phyloP scores from a whole-genome alignment of 805 yeast genomes.

The Saturnispora silvae region DNA sequence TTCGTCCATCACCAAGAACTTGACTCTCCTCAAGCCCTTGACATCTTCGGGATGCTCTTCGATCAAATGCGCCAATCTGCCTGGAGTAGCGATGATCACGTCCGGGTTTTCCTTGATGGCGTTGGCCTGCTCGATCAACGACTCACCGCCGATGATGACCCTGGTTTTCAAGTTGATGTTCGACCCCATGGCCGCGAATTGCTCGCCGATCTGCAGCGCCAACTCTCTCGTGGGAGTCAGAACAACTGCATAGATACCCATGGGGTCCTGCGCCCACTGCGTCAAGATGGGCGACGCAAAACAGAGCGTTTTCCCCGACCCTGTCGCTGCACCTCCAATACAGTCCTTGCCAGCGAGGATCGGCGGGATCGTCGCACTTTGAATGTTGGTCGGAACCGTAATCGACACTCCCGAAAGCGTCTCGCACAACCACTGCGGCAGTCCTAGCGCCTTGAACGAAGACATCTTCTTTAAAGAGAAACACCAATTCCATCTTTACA shows the following conservation, averaged over 20 bases:
- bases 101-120: conserved; percentile 79
- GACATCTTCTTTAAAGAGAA: no score
- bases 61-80: conserved; percentile 82
- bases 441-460: conserved; percentile 43
- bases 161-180: conserved; percentile 74
- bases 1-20: conserved; percentile 84
- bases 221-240: conserved; percentile 90
- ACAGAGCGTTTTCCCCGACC: conserved; percentile 95
- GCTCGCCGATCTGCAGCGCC: conserved; percentile 96
- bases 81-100: conserved; percentile 94
- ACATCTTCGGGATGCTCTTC: conserved; percentile 84
- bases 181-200: conserved; percentile 86
- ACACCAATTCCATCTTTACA: no score
- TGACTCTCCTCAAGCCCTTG: conserved; percentile 65
- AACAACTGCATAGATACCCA: conserved; percentile 81
- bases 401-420: conserved; percentile 76
- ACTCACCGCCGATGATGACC: conserved; percentile 91
- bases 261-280: conserved; percentile 91
- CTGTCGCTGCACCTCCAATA: conserved; percentile 97
- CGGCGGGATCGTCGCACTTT: conserved; percentile 77
- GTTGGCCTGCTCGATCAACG: conserved; percentile 80
- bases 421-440: conserved; percentile 80
- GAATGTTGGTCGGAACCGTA: conserved; percentile 76
- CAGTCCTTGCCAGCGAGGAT: conserved; percentile 79
- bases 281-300: conserved; percentile 97